phyloP scores from a whole-genome alignment of 148 eudicot species.

The Rhododendron henanense region DNA sequence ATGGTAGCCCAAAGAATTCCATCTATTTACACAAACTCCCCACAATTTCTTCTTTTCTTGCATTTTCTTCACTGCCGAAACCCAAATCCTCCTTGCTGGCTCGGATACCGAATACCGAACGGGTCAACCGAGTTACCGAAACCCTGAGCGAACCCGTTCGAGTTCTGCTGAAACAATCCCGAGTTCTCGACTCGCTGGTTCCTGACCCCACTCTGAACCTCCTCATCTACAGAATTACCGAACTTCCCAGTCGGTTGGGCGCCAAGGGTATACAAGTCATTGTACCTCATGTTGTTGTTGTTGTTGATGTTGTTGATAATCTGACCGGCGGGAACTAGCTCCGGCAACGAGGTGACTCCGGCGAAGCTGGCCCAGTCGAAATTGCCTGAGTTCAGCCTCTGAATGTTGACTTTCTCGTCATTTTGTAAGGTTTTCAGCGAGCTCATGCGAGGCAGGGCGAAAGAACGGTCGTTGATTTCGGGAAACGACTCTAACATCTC shows the following conservation, averaged over 20 bases:
- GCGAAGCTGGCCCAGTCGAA: conserved; percentile 57
- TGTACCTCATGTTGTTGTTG: not conserved
- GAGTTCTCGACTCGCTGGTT: conserved; percentile 26
- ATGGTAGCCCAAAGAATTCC: conserved; percentile 25
- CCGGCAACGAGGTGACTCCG: conserved; percentile 31
- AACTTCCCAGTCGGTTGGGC: conserved; percentile 23
- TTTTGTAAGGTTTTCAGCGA: conserved; percentile 25
- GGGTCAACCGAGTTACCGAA: conserved; percentile 25
- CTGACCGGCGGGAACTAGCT: conserved; percentile 16
- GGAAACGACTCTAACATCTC: conserved; percentile 63
- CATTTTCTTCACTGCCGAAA: conserved; percentile 18
- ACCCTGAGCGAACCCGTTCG: conserved; percentile 19
- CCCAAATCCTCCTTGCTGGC: conserved; percentile 15
- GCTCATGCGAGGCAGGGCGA: conserved; percentile 35
- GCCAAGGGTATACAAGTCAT: conserved; percentile 35
- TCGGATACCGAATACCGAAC: conserved; percentile 34
- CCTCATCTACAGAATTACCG: conserved; percentile 30
- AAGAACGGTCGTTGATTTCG: conserved; percentile 35
- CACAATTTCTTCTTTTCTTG: too few relatives aligned
- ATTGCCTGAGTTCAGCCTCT: conserved; percentile 42
- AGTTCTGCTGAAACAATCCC: conserved; percentile 17
- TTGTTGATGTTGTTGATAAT: not conserved
- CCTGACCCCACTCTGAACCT: conserved; percentile 52
- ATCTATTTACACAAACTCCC: conserved; percentile 22
- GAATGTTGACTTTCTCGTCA: conserved; percentile 33